These are phyloP conservation scores for Lactifluus hygrophoroides DNA, from an alignment of 768 basidiomycete genomes.

Conservation along the genomic window DNA sequence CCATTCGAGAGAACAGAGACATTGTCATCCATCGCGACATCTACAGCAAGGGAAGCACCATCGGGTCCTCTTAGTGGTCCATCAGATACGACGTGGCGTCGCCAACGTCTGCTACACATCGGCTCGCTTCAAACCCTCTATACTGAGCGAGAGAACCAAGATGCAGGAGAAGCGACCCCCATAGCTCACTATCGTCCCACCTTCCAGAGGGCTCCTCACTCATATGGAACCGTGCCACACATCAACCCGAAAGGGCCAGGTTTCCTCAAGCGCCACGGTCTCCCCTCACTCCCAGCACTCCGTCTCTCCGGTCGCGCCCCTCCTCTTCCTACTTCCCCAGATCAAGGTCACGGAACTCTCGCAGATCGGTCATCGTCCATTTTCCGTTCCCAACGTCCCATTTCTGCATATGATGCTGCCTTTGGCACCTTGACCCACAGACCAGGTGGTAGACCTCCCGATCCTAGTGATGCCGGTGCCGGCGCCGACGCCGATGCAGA, in stretches of 20 bases:
- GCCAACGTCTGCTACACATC: constrained; percentile 51
- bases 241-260: constrained; percentile 12
- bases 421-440: constrained; percentile 28
- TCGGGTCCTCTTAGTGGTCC: constrained; percentile 39
- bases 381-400: constrained; percentile 47
- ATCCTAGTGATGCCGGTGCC: too few species aligned
- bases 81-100: constrained; percentile 50
- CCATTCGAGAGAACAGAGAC: not conserved
- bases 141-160: constrained; percentile 12
- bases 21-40: not conserved
- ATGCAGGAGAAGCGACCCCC: constrained; percentile 30
- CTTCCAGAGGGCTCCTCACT: constrained; percentile 23
- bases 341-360: constrained; percentile 24
- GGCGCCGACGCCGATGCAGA: too few species aligned
- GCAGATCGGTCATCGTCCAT: constrained; percentile 30
- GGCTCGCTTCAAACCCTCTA: constrained; percentile 26
- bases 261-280: constrained; percentile 29
- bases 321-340: constrained; percentile 30
- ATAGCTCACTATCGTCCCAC: constrained; percentile 25
- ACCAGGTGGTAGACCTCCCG: constrained; percentile 24
- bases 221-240: constrained; percentile 48
- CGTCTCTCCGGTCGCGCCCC: constrained; percentile 23
- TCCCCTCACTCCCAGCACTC: constrained; percentile 33
- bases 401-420: constrained; percentile 63
- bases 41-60: constrained; percentile 17